Evolutionary conservation across 345 rosid genomes (phyloP), one percentile per base, ranked within the genome.

Genomic region (Syzygium aqueum): DNA sequence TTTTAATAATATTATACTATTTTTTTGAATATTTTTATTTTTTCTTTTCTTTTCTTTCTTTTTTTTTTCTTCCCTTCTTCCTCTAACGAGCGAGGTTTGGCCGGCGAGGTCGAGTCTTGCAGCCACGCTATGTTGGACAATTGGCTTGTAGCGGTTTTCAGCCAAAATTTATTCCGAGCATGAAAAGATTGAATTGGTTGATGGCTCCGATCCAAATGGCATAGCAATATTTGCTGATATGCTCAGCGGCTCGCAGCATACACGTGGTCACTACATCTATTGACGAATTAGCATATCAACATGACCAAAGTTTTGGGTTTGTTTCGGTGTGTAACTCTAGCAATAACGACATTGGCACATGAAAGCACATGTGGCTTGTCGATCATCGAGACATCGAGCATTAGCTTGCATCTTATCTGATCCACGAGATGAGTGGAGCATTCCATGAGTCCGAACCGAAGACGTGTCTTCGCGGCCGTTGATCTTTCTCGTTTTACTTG

Each of bases 341-440:
- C 14, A 5, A 19, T 1, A 4, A 17, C 0, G 0, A 33, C 19
- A 17, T 2, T 8, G 25, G 25, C 46, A 0, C 23, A 67, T 33
- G 46, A 17, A 67, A 67, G 3, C 40, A 17, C 10, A 33, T 1
- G 23, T 67, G 23, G 25, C 6, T 33, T 12, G 9, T 2, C 17
- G 1, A 67, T 33, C 6, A 33, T 67, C 40, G 4, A 54, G 11
- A 54, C 11, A 2, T 1, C 11, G 4, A 10, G 11, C 59, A 21
- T 54, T 0, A 21, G 59, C 59, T 54, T 5, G 2, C 25, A 21
- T 17, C 46, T 3, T 67, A 30, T 30, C 3, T 8, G 0, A 65
- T 67, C 19, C 7, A 0, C 2, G 6, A 30, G 78, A 67, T 33
- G 23, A 15, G 46, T 8, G 23, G 46, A 33, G 25, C 22, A 33